Percentiles rank a stretch among this genome's conserved stretches.
Evolutionary conservation across 2,329 filamentous ascomycete genomes (phyloP).

Genomic region (Myotisia sp.): DNA sequence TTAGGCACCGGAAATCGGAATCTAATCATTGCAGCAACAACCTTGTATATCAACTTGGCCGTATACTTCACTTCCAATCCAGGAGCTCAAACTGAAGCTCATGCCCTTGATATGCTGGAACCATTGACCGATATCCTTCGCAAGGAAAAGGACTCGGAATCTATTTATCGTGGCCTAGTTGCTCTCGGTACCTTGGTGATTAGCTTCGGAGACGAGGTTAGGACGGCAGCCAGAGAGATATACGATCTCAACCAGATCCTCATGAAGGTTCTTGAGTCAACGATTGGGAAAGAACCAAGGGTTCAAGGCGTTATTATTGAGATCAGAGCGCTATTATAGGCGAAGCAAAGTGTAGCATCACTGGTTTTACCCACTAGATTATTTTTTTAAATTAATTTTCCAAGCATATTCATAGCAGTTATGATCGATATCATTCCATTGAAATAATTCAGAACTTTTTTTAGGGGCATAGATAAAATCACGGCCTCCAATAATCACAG

Average conservation of each 20-base stretch:
- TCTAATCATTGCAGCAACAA: conserved; percentile 66
- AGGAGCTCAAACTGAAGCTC: conserved; percentile 28
- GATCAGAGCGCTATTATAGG: no score
- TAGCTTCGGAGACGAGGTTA: conserved; percentile 46
- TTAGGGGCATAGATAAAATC: no score
- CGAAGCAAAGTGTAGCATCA: no score
- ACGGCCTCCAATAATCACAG: no score
- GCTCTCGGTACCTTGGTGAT: conserved; percentile 63
- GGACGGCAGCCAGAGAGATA: conserved; percentile 43
- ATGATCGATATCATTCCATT: no score
- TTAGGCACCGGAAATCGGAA: conserved; percentile 53
- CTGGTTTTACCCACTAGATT: no score
- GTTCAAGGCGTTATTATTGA: conserved; percentile 47
- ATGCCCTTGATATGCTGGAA: conserved; percentile 42
- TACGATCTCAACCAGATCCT: conserved; percentile 39
- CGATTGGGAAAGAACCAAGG: conserved; percentile 43
- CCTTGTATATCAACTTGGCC: conserved; percentile 70
- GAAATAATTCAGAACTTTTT: no score
- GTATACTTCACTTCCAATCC: conserved; percentile 49
- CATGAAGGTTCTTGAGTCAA: conserved; percentile 33
- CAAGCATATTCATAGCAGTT: no score
- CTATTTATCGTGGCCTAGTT: conserved; percentile 67
- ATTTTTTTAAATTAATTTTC: no score
- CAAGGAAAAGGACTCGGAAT: conserved; percentile 61
- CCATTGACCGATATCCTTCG: conserved; percentile 50